Evolutionary conservation across 495 filamentous ascomycete genomes (phyloP).

Genomic region (Venustampulla echinocandica): DNA sequence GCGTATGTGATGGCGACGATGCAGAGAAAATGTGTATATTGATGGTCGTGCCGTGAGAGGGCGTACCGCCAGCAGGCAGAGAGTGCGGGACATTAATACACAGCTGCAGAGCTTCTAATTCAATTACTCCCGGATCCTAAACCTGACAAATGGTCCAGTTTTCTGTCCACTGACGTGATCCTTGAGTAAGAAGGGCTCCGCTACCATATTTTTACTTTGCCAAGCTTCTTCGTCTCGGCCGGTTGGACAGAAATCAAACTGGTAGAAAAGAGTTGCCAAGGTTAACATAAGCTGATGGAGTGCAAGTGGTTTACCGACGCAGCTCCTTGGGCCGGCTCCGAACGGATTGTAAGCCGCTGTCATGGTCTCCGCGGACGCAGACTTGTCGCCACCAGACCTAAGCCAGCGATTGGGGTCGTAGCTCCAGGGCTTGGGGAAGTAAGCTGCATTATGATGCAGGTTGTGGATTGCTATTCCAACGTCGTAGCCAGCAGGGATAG

Average conservation of each 20-base stretch:
- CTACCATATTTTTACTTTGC: too few species aligned
- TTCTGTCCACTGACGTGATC: too few species aligned
- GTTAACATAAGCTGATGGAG: conserved; percentile 45
- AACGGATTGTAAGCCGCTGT: conserved; percentile 45
- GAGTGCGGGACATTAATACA: too few species aligned
- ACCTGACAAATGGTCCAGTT: too few species aligned
- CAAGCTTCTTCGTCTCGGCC: too few species aligned
- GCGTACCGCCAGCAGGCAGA: too few species aligned
- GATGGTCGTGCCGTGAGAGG: too few species aligned
- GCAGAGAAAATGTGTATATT: too few species aligned
- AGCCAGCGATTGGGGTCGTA: conserved; percentile 31
- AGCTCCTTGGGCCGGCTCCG: conserved; percentile 46
- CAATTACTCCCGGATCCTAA: too few species aligned
- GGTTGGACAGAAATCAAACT: neutral
- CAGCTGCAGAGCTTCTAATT: too few species aligned
- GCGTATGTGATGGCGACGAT: too few species aligned
- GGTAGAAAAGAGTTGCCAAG: conserved; percentile 35
- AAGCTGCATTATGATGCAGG: conserved; percentile 25
- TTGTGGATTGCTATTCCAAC: conserved; percentile 23
- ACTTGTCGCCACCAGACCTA: neutral
- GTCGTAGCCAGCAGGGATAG: conserved; percentile 21
- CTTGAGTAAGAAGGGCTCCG: too few species aligned
- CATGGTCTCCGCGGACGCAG: neutral
- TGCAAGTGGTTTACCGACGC: conserved; percentile 51
- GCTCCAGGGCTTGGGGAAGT: conserved; percentile 16